phyloP scores from a whole-genome alignment of 345 rosid genomes.

The Citrus mangshanensis region DNA sequence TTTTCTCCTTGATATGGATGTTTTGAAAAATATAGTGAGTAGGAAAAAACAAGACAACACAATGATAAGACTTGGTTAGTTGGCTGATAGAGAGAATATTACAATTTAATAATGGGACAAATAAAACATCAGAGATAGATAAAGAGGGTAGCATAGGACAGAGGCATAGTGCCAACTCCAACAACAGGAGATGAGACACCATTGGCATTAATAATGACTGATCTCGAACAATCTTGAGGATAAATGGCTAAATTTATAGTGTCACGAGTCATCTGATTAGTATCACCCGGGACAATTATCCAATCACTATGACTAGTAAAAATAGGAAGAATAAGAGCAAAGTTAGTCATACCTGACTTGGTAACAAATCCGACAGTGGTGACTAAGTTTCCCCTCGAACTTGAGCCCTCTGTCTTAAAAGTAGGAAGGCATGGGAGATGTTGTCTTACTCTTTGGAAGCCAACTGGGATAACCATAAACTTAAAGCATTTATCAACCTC shows the following conservation, averaged over 20 bases:
- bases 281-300: not conserved
- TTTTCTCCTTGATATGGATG: conserved; percentile 1
- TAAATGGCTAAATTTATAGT: not conserved
- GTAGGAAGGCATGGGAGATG: not conserved
- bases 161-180: not conserved
- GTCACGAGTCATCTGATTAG: not conserved
- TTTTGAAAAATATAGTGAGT: not conserved
- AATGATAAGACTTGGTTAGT: not conserved
- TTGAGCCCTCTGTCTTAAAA: not conserved
- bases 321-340: not conserved
- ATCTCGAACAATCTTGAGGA: not conserved
- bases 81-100: not conserved
- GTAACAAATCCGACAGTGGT: not conserved
- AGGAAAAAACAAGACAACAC: not conserved
- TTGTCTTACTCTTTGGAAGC: not conserved
- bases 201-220: not conserved
- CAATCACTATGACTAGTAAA: not conserved
- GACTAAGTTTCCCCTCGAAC: not conserved
- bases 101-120: not conserved
- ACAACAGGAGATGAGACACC: not conserved
- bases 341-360: not conserved
- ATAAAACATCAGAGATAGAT: not conserved
- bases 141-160: not conserved
- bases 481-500: not conserved
- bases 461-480: not conserved